A percentile compares a stretch with the other conserved stretches of the same genome.
Evolutionary conservation across 2,329 filamentous ascomycete species (phyloP).

Genomic region (Fusarium annulatum): DNA sequence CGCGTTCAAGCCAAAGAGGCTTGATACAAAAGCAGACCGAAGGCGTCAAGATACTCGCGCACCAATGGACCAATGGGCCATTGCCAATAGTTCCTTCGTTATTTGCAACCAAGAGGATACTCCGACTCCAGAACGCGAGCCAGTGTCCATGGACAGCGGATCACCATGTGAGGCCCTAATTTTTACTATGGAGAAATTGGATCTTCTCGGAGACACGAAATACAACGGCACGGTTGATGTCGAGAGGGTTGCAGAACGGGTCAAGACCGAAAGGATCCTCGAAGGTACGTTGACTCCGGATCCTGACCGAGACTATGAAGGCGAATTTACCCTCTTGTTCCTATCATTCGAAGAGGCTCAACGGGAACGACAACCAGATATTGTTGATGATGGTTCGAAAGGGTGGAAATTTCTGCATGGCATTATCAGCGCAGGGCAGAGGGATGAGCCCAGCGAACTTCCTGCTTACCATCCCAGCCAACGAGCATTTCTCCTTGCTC

Average conservation of each 20-base stretch:
- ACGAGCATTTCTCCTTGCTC: constrained; percentile 20
- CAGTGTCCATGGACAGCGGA: background rate
- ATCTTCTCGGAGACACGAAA: background rate
- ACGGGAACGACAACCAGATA: background rate
- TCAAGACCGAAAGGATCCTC: constrained; percentile 9
- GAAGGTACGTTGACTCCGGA: constrained; percentile 18
- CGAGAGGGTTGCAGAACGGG: constrained; percentile 5
- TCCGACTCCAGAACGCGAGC: background rate
- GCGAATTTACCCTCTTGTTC: background rate
- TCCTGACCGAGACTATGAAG: constrained; percentile 14
- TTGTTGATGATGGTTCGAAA: background rate
- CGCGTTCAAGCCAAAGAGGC: background rate
- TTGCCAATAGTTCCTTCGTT: background rate
- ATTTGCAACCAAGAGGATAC: background rate
- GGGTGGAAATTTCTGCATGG: constrained; percentile 27
- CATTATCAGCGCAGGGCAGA: constrained; percentile 5
- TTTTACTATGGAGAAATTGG: background rate
- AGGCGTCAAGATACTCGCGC: background rate
- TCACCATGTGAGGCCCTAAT: background rate
- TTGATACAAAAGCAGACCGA: background rate
- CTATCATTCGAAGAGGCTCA: background rate
- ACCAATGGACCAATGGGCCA: background rate
- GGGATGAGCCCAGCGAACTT: background rate
- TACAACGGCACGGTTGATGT: background rate
- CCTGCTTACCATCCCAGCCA: constrained; percentile 12